Conservation (phyloP, 306 rosid species). For the Medicago arabica region DNA sequence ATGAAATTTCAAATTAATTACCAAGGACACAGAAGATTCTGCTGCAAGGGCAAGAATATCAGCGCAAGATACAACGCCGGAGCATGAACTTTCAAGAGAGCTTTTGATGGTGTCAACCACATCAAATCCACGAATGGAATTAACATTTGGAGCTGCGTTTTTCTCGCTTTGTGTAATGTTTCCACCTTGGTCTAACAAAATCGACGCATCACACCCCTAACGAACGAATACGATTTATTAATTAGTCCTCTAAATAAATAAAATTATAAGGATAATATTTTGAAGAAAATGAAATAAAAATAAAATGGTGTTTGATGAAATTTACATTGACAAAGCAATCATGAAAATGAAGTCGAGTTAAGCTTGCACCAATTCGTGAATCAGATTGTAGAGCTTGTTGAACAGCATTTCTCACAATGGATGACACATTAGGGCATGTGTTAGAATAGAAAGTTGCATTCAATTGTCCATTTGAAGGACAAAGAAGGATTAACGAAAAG, state of each 20-base stretch:
- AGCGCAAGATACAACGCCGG: constrained; percentile 71
- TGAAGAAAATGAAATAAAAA: neutral
- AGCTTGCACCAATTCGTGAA: constrained; percentile 65
- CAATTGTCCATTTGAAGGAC: constrained; percentile 56
- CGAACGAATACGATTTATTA: neutral
- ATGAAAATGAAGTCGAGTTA: constrained; percentile 69
- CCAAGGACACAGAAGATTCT: constrained; percentile 66
- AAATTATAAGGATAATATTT: neutral
- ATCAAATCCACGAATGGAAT: constrained; percentile 57
- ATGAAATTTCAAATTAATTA: too few species aligned
- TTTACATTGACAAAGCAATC: constrained; percentile 70
- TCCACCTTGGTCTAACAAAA: constrained; percentile 59
- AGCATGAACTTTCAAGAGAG: constrained; percentile 67
- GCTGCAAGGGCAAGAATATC: constrained; percentile 81
- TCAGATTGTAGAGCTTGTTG: constrained; percentile 65
- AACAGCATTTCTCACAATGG: constrained; percentile 53
- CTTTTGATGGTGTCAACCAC: constrained; percentile 69
- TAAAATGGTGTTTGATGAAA: neutral
- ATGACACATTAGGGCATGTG: constrained; percentile 67
- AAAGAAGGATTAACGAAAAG: constrained; percentile 17
- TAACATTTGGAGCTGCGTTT: constrained; percentile 60
- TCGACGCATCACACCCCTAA: constrained; percentile 81
- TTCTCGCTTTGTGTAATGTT: constrained; percentile 73
- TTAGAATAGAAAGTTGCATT: constrained; percentile 59
- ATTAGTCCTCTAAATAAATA: neutral